phyloP scores from a whole-genome alignment of 2,329 filamentous ascomycete genomes.

The Pseudocercospora musae region DNA sequence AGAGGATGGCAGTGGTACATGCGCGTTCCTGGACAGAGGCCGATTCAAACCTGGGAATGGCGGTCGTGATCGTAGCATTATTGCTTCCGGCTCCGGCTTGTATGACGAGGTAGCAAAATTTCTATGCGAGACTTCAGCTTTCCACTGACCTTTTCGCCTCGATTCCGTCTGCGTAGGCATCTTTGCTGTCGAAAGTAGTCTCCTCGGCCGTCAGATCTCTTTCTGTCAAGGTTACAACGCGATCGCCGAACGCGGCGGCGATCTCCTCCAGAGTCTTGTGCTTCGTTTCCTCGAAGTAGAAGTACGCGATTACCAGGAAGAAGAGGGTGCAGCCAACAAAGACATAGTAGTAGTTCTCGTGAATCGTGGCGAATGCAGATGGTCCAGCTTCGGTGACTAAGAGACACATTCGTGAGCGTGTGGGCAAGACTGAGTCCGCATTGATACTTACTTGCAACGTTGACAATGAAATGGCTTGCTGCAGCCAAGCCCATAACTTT shows the following conservation, averaged over 20 bases:
- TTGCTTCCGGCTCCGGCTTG: not conserved
- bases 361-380: slow-evolving; percentile 55
- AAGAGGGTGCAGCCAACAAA: slow-evolving; percentile 54
- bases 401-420: not conserved
- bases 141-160: not conserved
- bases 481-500: slow-evolving; percentile 56
- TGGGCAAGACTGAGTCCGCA: not conserved
- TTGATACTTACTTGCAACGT: slow-evolving; percentile 18
- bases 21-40: too few relatives aligned
- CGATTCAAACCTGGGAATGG: not conserved
- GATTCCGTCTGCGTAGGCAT: not conserved
- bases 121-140: not conserved
- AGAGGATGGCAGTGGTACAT: too few relatives aligned
- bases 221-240: slow-evolving; percentile 31
- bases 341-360: slow-evolving; percentile 61
- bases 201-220: slow-evolving; percentile 24
- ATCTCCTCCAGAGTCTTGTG: slow-evolving; percentile 34
- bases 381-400: slow-evolving; percentile 42
- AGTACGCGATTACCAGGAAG: slow-evolving; percentile 52
- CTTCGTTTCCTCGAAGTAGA: slow-evolving; percentile 50
- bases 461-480: slow-evolving; percentile 48
- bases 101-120: not conserved
- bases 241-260: slow-evolving; percentile 34
- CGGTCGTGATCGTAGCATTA: not conserved
- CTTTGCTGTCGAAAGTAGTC: slow-evolving; percentile 24